Base-by-base conservation (phyloP, 2,329 filamentous ascomycete species). In the Paecilomyces sp. region DNA sequence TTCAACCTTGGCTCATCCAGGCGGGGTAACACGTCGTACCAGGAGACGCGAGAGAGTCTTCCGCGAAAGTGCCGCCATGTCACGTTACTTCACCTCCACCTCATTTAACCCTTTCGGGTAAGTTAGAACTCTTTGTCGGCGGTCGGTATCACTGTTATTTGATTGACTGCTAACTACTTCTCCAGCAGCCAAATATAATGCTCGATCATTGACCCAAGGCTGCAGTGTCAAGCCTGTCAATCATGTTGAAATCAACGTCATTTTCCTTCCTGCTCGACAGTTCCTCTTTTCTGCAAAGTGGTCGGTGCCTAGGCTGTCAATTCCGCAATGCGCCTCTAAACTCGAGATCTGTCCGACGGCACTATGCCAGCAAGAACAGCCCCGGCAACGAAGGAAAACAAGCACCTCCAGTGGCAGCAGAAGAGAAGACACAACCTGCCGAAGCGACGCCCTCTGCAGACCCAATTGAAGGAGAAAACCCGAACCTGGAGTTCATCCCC, bases 401-500 rank as follows among this genome's bases (percentile, higher is more conserved):
- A 55, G 5, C 36, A 6, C 15, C 36, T 47, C 15, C 36, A 28
- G 25, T 6, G 13, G 15, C n/a, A n/a, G 13, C 36, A 47, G 36
- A 47, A 18, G 1, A 47, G 15, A 18, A 47, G 15, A 18, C 15
- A 8, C 36, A 47, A 18, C 15, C 7, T n/a, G 15, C n/a, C 4
- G 36, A 47, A 18, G 15, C 18, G 8, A 47, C 2, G 18, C 36
- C 36, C 13, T 33, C 31, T 33, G 8, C 31, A 33, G 31, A 33
- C 1, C 31, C 31, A 33, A 33, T 33, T 12, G 13, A 28, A 12
- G 52, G 57, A 36, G 30, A 69, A 56, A 72, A 73, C 57, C 64
- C 63, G 15, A 59, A 75, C 54, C 66, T 73, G 62, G 76, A 80
- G 55, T 83, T 83, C 69, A 75, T 77, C 6, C 83, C 83, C 7